Percentiles rank a stretch among this genome's conserved stretches.
Evolutionary conservation across 1,284 basidiomycete genomes (phyloP).

Genomic region (Ustilago loliicola): DNA sequence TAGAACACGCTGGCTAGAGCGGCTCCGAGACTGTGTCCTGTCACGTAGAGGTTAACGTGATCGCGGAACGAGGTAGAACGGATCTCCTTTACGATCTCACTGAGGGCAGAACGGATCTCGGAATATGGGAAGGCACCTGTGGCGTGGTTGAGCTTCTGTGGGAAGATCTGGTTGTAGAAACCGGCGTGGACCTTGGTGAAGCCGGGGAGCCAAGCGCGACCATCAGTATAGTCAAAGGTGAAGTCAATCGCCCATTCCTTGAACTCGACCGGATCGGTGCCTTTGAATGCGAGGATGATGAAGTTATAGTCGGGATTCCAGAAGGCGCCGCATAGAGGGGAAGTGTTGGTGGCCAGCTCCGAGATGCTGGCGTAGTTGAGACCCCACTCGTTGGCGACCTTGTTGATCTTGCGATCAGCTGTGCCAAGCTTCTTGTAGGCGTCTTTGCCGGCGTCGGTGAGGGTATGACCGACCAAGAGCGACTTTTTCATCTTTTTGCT

Average conservation of each 20-base stretch:
- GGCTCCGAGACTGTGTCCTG: constrained; percentile 50
- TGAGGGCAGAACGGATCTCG: constrained; percentile 37
- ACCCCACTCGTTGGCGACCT: constrained; percentile 48
- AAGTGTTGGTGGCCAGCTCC: constrained; percentile 52
- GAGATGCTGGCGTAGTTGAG: constrained; percentile 51
- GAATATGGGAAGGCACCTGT: constrained; percentile 42
- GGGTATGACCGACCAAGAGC: constrained; percentile 7
- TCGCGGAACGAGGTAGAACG: constrained; percentile 23
- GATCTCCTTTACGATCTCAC: constrained; percentile 38
- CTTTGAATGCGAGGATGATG: constrained; percentile 57
- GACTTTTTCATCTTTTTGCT: constrained; percentile 25
- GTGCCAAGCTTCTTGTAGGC: constrained; percentile 22
- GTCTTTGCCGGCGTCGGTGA: constrained; percentile 29
- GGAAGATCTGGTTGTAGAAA: constrained; percentile 56
- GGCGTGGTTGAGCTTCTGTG: constrained; percentile 34
- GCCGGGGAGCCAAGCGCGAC: constrained; percentile 47
- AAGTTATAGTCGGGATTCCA: constrained; percentile 51
- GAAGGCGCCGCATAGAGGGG: constrained; percentile 49
- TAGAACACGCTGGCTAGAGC: constrained; percentile 47
- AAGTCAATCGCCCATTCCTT: constrained; percentile 71
- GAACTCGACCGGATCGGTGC: constrained; percentile 71
- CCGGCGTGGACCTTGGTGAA: constrained; percentile 50
- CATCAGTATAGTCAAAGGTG: constrained; percentile 53
- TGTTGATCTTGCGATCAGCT: constrained; percentile 41
- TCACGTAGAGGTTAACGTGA: constrained; percentile 49